Conservation (phyloP, 1,284 basidiomycete species). For the Anthracocystis setariae region DNA sequence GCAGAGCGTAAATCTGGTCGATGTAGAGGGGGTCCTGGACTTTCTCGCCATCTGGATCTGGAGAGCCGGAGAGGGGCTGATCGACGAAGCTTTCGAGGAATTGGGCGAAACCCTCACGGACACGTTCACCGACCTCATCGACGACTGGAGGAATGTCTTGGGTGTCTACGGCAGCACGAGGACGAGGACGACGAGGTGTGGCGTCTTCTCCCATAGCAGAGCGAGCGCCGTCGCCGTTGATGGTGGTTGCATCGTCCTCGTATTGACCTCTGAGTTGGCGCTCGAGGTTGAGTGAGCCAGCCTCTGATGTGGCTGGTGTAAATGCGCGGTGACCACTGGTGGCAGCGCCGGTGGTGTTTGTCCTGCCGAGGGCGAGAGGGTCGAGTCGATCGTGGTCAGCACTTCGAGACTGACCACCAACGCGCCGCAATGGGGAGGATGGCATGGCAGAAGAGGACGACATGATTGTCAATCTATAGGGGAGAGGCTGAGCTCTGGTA, state of each 20-base stretch:
- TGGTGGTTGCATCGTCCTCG: constrained; percentile 38
- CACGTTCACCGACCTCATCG: constrained; percentile 91
- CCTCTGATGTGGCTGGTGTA: constrained; percentile 42
- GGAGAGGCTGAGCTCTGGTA: not conserved
- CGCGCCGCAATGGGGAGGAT: constrained; percentile 49
- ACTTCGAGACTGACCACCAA: constrained; percentile 31
- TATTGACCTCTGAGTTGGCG: constrained; percentile 38
- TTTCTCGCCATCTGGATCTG: constrained; percentile 69
- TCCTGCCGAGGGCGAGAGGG: constrained; percentile 39
- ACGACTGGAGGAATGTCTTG: constrained; percentile 81
- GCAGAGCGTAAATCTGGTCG: constrained; percentile 90
- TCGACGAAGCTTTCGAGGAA: constrained; percentile 92
- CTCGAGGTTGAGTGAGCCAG: constrained; percentile 44
- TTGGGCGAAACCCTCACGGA: constrained; percentile 86
- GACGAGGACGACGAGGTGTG: constrained; percentile 41
- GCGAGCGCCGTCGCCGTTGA: constrained; percentile 30
- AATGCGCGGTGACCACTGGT: constrained; percentile 31
- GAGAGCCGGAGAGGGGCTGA: constrained; percentile 71
- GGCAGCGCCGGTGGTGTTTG: constrained; percentile 33
- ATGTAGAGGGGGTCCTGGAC: constrained; percentile 76
- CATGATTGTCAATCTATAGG: constrained; percentile 19
- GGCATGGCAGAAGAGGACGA: constrained; percentile 54
- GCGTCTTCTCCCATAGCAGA: constrained; percentile 41
- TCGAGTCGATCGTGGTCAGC: constrained; percentile 35
- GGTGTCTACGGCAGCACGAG: constrained; percentile 51